Base-by-base conservation (phyloP, 176 grass and related monocot genomes). In the Dendrocalamus sinicus region DNA sequence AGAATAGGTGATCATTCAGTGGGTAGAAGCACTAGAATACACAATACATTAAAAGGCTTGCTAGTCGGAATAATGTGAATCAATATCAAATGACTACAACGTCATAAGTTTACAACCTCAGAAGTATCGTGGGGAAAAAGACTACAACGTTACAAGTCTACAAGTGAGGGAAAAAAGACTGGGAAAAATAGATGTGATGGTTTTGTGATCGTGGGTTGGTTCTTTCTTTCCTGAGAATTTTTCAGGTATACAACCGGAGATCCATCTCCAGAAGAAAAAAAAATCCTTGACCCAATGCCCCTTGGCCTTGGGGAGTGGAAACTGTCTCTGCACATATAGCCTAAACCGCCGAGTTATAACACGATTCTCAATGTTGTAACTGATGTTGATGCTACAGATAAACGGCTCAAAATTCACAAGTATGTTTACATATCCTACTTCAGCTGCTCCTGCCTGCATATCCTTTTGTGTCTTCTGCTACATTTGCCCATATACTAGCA, bases 391-490 rank as follows among this genome's bases (percentile, higher is more conserved):
- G 73, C 53, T 74, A 46, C 55, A 48, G 59, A 80, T 41, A 51
- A 39, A 75, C 19, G 61, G 73, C 47, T 83, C 75, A 79, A 79
- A 61, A 64, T 84, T 57, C 70, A 76, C 76, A 28, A 46, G 81
- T 71, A 75, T 88, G 85, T 89, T 78, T 84, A 89, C 81, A 85
- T 14, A 6, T 81, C 72, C 81, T 81, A 84, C 81, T 82, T 91
- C 85, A 91, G 40, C 73, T 83, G 45, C 73, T 57, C 37, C 50
- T 58, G 2, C 15, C 80, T 39, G 77, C 77, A 45, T 90, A 95
- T 82, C 47, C 85, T 69, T 90, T 92, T 66, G 89, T 95, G 70
- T 92, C 91, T 83, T 98, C 93, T 73, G 93, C 91, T 75, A 93
- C 80, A 67, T 91, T 95, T 84, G 77, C 90, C 95, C 95, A 95